Conservation (phyloP, 352 stramenopile species). For the Pythium periplocum region DNA sequence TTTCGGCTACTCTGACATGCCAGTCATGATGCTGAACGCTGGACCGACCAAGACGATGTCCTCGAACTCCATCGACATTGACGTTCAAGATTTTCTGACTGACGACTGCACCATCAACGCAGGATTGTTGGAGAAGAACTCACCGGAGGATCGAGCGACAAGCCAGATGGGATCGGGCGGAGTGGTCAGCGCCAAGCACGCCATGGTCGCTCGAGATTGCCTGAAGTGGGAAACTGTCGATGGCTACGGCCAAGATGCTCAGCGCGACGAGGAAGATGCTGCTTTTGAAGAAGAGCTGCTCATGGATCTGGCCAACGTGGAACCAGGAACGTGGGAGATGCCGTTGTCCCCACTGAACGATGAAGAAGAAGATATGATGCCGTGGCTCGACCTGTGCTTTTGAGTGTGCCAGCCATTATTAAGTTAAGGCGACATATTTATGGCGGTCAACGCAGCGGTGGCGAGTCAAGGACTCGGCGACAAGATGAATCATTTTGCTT, state of each 20-base stretch:
- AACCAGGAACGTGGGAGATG: constrained; percentile 74
- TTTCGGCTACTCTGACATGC: constrained; percentile 3
- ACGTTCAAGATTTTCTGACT: constrained; percentile 77
- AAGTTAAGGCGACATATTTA: no score
- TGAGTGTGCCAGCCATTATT: constrained; percentile 13
- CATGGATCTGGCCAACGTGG: constrained; percentile 64
- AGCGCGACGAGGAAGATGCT: constrained; percentile 22
- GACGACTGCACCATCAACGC: constrained; percentile 72
- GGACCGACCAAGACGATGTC: constrained; percentile 24
- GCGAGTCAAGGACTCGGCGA: no score
- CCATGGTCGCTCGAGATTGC: constrained; percentile 61
- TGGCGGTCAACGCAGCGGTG: no score
- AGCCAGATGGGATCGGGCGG: constrained; percentile 4
- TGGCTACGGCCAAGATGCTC: constrained; percentile 15
- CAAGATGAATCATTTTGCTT: no score
- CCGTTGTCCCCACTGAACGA: constrained; percentile 80
- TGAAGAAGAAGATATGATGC: constrained; percentile 70
- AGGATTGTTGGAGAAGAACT: constrained; percentile 21
- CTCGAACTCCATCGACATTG: constrained; percentile 45
- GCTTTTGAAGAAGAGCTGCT: constrained; percentile 68
- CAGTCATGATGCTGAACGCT: constrained; percentile 21
- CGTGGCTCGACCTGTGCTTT: constrained; percentile 81
- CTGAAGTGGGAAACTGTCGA: constrained; percentile 54
- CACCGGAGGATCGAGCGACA: not conserved
- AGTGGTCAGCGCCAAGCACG: constrained; percentile 37